Percentiles rank a stretch among this genome's conserved stretches.
Evolutionary conservation across 2,329 filamentous ascomycete genomes (phyloP).

Genomic region (Exophiala spinifera): DNA sequence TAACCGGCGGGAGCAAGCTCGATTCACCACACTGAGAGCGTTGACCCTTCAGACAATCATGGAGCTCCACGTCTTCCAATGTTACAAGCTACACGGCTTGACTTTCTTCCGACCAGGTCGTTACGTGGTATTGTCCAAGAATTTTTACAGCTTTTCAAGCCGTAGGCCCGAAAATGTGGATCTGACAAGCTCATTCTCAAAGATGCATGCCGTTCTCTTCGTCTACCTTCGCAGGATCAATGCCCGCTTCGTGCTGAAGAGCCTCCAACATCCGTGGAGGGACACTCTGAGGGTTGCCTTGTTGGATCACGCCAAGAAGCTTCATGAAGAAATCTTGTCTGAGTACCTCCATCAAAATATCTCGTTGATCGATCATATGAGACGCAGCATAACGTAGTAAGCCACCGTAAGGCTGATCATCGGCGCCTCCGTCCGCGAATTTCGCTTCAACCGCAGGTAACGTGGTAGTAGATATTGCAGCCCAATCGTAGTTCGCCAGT

Average conservation of each 20-base stretch:
- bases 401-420: constrained; percentile 22
- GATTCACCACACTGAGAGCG: too few relatives aligned
- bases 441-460: constrained; percentile 50
- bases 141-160: background rate
- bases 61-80: too few relatives aligned
- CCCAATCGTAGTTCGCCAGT: constrained; percentile 55
- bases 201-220: constrained; percentile 10
- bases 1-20: too few relatives aligned
- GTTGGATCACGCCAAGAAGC: constrained; percentile 23
- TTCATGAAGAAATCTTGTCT: constrained; percentile 29
- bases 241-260: constrained; percentile 27
- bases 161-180: too few relatives aligned
- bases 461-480: constrained; percentile 50
- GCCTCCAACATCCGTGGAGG: constrained; percentile 22
- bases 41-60: too few relatives aligned
- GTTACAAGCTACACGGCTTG: too few relatives aligned
- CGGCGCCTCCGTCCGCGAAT: constrained; percentile 32
- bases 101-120: too few relatives aligned
- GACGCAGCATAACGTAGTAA: constrained; percentile 26
- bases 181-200: background rate
- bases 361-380: constrained; percentile 27
- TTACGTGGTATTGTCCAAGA: background rate
- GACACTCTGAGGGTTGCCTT: constrained; percentile 20
- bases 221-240: constrained; percentile 6
- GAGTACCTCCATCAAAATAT: constrained; percentile 29